A percentile compares a stretch with the other conserved stretches of the same genome.
phyloP scores from a whole-genome alignment of 805 yeast species.

The Torulaspora gathmanii region DNA sequence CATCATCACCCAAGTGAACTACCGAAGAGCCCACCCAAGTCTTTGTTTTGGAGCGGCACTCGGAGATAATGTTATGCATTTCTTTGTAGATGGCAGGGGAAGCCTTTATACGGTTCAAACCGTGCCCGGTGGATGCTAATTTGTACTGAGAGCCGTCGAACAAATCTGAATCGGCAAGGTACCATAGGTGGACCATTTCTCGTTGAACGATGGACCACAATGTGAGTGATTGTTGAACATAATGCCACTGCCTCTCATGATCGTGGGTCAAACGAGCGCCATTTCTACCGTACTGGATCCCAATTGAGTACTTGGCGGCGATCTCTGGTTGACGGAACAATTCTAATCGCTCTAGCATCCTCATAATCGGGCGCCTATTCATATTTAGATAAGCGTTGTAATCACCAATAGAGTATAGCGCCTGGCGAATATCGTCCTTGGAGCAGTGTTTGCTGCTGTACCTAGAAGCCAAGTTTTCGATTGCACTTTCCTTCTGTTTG shows the following conservation, averaged over 20 bases:
- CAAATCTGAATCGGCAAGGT: slow-evolving; percentile 67
- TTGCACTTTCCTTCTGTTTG: slow-evolving; percentile 62
- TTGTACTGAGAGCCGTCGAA: slow-evolving; percentile 52
- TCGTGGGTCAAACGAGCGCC: slow-evolving; percentile 73
- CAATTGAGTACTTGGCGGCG: slow-evolving; percentile 44
- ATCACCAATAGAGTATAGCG: slow-evolving; percentile 73
- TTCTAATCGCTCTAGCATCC: slow-evolving; percentile 53
- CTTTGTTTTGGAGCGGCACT: slow-evolving; percentile 57
- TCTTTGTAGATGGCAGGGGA: slow-evolving; percentile 65
- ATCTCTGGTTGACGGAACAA: slow-evolving; percentile 44
- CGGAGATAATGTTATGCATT: slow-evolving; percentile 64
- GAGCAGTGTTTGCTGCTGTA: slow-evolving; percentile 43
- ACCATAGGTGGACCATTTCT: slow-evolving; percentile 75
- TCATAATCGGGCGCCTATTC: slow-evolving; percentile 61
- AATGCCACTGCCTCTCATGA: slow-evolving; percentile 67
- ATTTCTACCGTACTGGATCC: slow-evolving; percentile 58
- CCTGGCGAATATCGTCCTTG: slow-evolving; percentile 64
- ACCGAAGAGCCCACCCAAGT: slow-evolving; percentile 79
- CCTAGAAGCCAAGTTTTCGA: slow-evolving; percentile 51
- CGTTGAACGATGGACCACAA: slow-evolving; percentile 75
- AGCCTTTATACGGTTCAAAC: slow-evolving; percentile 68
- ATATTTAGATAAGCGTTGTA: slow-evolving; percentile 67
- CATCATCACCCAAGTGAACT: slow-evolving; percentile 76
- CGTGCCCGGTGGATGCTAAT: slow-evolving; percentile 73
- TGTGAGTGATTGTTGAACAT: slow-evolving; percentile 68